A percentile compares a stretch with the other conserved stretches of the same genome.
phyloP scores from a whole-genome alignment of 257 asterid genomes.

The Datura wrightii region DNA sequence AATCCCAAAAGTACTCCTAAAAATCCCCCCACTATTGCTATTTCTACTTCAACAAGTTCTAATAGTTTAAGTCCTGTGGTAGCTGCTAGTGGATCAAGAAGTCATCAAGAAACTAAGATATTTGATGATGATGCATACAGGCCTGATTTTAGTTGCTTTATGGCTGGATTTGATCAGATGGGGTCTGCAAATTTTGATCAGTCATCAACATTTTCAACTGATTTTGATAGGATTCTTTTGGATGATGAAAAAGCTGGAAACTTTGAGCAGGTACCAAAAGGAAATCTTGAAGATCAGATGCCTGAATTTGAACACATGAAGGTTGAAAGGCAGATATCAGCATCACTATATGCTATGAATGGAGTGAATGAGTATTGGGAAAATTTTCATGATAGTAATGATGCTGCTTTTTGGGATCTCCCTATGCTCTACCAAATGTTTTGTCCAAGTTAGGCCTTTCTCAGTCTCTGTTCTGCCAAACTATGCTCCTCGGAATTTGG shows the following conservation, averaged over 20 bases:
- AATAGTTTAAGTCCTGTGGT: too few relatives aligned
- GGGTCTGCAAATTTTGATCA: conserved; percentile 40
- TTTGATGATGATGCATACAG: conserved; percentile 55
- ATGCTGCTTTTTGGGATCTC: conserved; percentile 71
- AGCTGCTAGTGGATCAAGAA: not conserved
- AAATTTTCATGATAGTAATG: conserved; percentile 43
- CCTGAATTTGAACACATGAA: conserved; percentile 62
- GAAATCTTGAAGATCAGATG: conserved; percentile 36
- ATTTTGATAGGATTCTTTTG: conserved; percentile 44
- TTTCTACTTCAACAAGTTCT: conserved; percentile 8
- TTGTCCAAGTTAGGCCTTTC: conserved; percentile 50
- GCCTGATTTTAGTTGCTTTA: conserved; percentile 62
- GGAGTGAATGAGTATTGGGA: conserved; percentile 72
- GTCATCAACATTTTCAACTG: conserved; percentile 33
- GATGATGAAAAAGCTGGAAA: conserved; percentile 35
- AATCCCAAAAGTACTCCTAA: conserved; percentile 32
- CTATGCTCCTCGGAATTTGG: too few relatives aligned
- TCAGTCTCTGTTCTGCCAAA: too few relatives aligned
- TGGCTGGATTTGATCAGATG: conserved; percentile 46
- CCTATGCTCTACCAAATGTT: conserved; percentile 68
- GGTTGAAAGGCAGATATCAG: conserved; percentile 75
- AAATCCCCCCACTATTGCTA: not conserved
- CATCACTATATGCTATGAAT: conserved; percentile 72
- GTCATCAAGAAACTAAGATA: not conserved
- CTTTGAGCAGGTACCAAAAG: conserved; percentile 30